A percentile compares a stretch with the other conserved stretches of the same genome.
Evolutionary conservation across 2,329 filamentous ascomycete species (phyloP).

Genomic region (Diplodia corticola): DNA sequence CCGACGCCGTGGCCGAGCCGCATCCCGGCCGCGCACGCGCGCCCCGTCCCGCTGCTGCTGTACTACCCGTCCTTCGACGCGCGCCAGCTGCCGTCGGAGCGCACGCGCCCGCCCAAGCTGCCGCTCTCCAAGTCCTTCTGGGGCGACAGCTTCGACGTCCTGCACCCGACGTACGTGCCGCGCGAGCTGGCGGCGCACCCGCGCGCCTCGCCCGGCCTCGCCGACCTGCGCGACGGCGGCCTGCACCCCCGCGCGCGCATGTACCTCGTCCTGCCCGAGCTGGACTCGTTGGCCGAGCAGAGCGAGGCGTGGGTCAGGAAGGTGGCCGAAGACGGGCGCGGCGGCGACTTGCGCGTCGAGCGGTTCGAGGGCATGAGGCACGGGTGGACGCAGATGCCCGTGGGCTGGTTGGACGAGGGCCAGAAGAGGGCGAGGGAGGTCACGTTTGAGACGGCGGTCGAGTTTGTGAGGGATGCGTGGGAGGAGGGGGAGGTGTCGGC

Average conservation of each 20-base stretch:
- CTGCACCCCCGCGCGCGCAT: conserved; percentile 43
- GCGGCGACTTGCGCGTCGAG: conserved; percentile 31
- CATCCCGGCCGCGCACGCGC: conserved; percentile 37
- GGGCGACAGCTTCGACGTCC: conserved; percentile 40
- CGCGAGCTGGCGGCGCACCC: conserved; percentile 40
- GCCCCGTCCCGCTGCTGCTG: conserved; percentile 43
- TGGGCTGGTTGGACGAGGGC: conserved; percentile 39
- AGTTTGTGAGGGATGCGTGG: conserved; percentile 43
- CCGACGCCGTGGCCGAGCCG: conserved; percentile 41
- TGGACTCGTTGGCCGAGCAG: conserved; percentile 44
- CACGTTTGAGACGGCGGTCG: conserved; percentile 38
- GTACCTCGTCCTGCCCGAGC: conserved; percentile 44
- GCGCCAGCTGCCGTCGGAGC: conserved; percentile 43
- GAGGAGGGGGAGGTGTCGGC: conserved; percentile 24
- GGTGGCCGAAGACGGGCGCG: conserved; percentile 35
- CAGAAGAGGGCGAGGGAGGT: conserved; percentile 40
- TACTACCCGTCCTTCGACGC: conserved; percentile 48
- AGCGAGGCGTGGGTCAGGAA: conserved; percentile 46
- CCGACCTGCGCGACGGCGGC: conserved; percentile 30
- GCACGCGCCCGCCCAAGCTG: conserved; percentile 36
- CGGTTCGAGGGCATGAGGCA: conserved; percentile 36
- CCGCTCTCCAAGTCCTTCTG: conserved; percentile 33
- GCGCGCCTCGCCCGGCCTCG: conserved; percentile 44
- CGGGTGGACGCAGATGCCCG: conserved; percentile 46
- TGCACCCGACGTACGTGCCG: conserved; percentile 45